Base-by-base conservation (phyloP, 495 filamentous ascomycete species). In the Aspergillus leporis region DNA sequence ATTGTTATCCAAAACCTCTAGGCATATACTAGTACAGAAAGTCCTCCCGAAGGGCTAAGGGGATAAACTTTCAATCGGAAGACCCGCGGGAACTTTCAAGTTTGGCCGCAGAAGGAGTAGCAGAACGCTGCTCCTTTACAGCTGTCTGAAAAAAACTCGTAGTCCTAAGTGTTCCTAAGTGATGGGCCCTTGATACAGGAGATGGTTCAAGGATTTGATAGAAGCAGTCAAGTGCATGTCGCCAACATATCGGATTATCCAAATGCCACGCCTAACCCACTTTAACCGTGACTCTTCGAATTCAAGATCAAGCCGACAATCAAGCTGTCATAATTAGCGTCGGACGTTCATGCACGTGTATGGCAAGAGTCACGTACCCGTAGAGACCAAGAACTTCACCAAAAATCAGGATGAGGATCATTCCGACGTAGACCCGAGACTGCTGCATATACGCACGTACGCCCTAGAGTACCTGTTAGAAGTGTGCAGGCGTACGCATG, bases 351-450 rank as follows among this genome's bases (percentile, higher is more conserved):
- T 38, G 28, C 31, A 10, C 10, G 13, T 16, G 30, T 22, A 13
- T 22, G 23, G 32, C 38, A 34, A 49, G 16, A 25, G 55, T 31
- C 59, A 80, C 89, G 62, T 83, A 95, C 89, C 95, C 95, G 69
- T 99, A 99, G 41, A 99, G 87, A 65, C 94, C 94, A 62, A 99
- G 74, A 21, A 99, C 94, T 81, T 99, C 94, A 50, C 90, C 93
- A 70, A 98, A 98, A 84, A 98, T 98, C 63, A 98, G 81, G 60
- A 98, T 97, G 65, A 98, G 73, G 57, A 98, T 93, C 94, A 98
- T 97, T 72, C 94, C 94, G 36, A 99, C 94, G 65, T 97, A 99
- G 46, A 99, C 87, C 53, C 93, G 85, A 21, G 88, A 93, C 75
- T 99, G 94, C 62, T 87, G 85, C 93, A 99, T 95, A 75, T 95